Base-by-base conservation (phyloP, 2,329 filamentous ascomycete genomes). In the Laburnicola sp. region DNA sequence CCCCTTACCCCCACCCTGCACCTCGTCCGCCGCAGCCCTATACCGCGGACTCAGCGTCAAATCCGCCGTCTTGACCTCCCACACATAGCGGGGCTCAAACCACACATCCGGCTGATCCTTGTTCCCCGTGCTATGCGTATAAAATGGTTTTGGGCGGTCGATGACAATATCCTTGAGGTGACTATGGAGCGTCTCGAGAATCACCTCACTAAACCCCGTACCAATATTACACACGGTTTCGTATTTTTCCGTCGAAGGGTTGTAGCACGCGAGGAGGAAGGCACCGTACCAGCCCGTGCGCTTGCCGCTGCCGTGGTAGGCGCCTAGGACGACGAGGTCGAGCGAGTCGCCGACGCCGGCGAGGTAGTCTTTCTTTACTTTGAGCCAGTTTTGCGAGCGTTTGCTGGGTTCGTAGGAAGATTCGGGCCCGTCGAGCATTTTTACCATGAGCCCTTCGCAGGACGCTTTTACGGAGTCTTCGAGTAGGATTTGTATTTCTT, bases 171-270 rank as follows among this genome's bases (percentile, higher is more conserved):
- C 81, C 0, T 84, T 87, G 26, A 99, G 85, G 45, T 87, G 80
- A 23, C 82, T 79, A 77, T 97, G 86, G 10, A 97, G 80, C 31
- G 92, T 88, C 65, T 95, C 89, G n/a, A 99, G 86, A 2, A 93
- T 82, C n/a, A 87, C 89, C 74, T 99, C 94, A 0, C 88, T 93
- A 76, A 99, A 99, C 2, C 94, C 94, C 0, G 94, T 99, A 60
- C 94, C 94, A 64, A 99, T 97, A 73, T 99, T 99, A 83, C 94
- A 99, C 2, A 99, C 86, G 0, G 91, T 95, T 74, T 99, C 94
- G 76, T 96, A 99, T 1, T 80, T 86, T 55, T 99, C 90, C 1
- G 82, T 84, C 44, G 75, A 79, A 0, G 87, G 77, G 72, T 97
- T 97, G 78, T 95, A 96, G 74, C 93, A 97, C 4, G 93, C 94